A percentile compares a stretch with the other conserved stretches of the same genome.
phyloP scores from a whole-genome alignment of 1,284 basidiomycete species.

The Naganishia liquefaciens region DNA sequence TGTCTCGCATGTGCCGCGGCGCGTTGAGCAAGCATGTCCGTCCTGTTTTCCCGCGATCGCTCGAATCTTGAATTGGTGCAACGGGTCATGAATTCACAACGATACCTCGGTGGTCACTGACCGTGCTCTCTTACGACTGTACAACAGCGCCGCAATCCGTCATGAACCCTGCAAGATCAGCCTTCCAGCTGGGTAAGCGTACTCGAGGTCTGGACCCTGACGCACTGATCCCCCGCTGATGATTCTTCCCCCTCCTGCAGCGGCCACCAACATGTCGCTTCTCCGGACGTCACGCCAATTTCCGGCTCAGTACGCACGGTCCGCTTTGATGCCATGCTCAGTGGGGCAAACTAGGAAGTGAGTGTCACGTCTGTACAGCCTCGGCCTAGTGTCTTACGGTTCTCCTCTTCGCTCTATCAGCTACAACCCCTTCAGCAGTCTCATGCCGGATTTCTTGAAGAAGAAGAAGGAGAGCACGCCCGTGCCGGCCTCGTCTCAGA shows the following conservation, averaged over 20 bases:
- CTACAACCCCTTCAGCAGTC: conserved; percentile 32
- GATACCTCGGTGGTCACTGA: not conserved
- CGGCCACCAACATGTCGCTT: conserved; percentile 17
- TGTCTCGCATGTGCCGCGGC: not conserved
- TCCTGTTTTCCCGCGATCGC: conserved; percentile 9
- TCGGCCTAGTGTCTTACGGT: not conserved
- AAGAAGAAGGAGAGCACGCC: conserved; percentile 20
- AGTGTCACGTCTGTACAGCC: not conserved
- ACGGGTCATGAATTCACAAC: not conserved
- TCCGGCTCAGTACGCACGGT: not conserved
- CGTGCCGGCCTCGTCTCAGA: conserved; percentile 5
- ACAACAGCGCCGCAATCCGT: not conserved
- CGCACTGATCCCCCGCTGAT: not conserved
- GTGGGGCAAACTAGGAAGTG: conserved; percentile 25
- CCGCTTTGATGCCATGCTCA: not conserved
- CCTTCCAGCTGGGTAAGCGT: conserved; percentile 24
- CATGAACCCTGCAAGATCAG: conserved; percentile 29
- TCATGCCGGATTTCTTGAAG: conserved; percentile 28
- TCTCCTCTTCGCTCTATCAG: not conserved
- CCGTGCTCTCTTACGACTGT: not conserved
- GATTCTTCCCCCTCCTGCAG: not conserved
- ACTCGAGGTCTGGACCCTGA: not conserved
- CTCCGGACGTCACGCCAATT: conserved; percentile 8
- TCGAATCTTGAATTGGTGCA: conserved; percentile 8
- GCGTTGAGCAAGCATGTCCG: not conserved